phyloP scores from a whole-genome alignment of 2,329 filamentous ascomycete species.

The Colletotrichum sp. region DNA sequence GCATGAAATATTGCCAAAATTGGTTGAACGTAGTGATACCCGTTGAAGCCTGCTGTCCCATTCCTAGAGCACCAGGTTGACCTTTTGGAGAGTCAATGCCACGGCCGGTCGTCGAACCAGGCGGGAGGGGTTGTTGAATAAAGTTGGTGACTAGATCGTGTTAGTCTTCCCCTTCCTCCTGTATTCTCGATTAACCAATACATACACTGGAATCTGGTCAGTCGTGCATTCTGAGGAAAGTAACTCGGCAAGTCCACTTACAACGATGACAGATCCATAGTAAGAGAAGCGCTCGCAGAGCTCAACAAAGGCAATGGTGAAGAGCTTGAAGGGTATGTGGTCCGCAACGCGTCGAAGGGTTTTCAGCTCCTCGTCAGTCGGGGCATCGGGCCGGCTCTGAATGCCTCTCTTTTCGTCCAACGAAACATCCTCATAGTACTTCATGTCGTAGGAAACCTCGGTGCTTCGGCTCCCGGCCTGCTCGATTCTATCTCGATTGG shows the following conservation, averaged over 20 bases:
- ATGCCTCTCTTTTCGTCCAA: conserved; percentile 33
- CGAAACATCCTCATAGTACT: conserved; percentile 22
- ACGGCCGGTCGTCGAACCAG: conserved; percentile 60
- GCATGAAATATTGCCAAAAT: conserved; percentile 67
- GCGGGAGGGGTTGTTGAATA: conserved; percentile 62
- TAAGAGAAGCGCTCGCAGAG: conserved; percentile 77
- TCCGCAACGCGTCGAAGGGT: conserved; percentile 60
- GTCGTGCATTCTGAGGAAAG: neutral
- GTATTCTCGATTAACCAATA: neutral
- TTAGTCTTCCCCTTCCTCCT: neutral
- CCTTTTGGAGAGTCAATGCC: conserved; percentile 31
- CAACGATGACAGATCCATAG: conserved; percentile 71
- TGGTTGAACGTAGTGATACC: conserved; percentile 54
- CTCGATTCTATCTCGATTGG: conserved; percentile 36
- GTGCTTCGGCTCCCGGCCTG: conserved; percentile 35
- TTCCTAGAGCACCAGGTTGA: conserved; percentile 59
- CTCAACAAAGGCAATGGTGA: conserved; percentile 71
- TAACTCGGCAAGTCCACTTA: conserved; percentile 45
- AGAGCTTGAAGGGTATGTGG: conserved; percentile 63
- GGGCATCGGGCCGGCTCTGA: conserved; percentile 29
- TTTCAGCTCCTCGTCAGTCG: conserved; percentile 55
- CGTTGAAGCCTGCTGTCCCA: conserved; percentile 59
- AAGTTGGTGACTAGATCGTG: conserved; percentile 58
- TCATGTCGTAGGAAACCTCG: conserved; percentile 6
- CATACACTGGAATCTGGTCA: neutral